Base-by-base conservation (phyloP, 441 rosid genomes). In the Gossypium gossypioides region DNA sequence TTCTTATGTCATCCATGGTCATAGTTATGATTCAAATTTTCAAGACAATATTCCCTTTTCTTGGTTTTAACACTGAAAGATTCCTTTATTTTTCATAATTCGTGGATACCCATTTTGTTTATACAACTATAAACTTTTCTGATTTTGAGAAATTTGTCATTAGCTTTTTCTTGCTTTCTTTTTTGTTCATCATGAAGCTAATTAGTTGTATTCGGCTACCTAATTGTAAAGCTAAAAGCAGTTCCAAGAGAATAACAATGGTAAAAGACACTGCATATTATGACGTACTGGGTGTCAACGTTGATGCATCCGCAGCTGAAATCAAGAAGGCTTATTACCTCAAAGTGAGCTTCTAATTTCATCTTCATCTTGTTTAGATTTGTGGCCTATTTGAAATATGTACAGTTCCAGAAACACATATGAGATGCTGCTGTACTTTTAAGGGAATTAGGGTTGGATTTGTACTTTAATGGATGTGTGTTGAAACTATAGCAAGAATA, bases 271-370 rank as follows among this genome's bases (percentile, higher is more conserved):
- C 78, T 5, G 67, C 85, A 0, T 95, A 87, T 57, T 95, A 95
- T 71, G 95, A 92, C 51, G 55, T 85, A 68, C 81, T 95, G 86
- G 95, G 86, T 73, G 89, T 92, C 71, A 75, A 58, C 18, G 83
- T 83, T 71, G 92, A 89, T 72, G 92, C 97, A 2, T 84, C 99
- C 0, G 59, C 93, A 2, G 89, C 90, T 52, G 96, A 92, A 72
- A 95, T 92, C 75, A 95, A 92, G 86, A 95, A 91, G 84, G 99
- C 99, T 73, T 95, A 91, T 80, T 87, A 89, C 72, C 72, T 92
- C 73, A 89, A 92, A 85, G 99, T 92, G 74, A 72, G 78, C 2
- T 55, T 58, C 74, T 65, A 19, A 21, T 18, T 48, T 56, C 56
- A 46, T 37, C 8, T 75, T n/a, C 13, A 18, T 25, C 19, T 25